A percentile compares a stretch with the other conserved stretches of the same genome.
Evolutionary conservation across 2,329 filamentous ascomycete genomes (phyloP).

Genomic region (Beauveria asiatica): DNA sequence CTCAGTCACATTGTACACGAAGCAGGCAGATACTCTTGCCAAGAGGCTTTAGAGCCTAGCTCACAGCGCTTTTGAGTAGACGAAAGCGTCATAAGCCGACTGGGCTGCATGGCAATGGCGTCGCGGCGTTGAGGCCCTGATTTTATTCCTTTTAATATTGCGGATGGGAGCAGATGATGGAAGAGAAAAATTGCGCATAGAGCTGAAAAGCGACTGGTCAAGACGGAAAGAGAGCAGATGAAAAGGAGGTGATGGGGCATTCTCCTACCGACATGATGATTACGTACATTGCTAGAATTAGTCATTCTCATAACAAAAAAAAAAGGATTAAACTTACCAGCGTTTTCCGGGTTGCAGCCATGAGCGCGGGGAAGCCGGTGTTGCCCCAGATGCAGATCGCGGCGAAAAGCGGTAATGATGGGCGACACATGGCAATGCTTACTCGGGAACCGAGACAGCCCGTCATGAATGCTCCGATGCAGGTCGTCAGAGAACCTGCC

Average conservation of each 20-base stretch:
- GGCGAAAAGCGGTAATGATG: neutral
- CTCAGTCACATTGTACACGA: neutral
- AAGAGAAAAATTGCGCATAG: neutral
- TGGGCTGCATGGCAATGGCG: constrained; percentile 31
- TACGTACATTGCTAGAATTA: constrained; percentile 8
- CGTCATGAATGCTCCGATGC: neutral
- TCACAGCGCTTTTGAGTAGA: neutral
- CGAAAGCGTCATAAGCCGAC: constrained; percentile 3
- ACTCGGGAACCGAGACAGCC: neutral
- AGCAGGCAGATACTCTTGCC: constrained; percentile 1
- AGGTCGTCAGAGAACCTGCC: neutral
- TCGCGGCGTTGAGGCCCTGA: constrained; percentile 31
- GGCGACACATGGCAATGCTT: neutral
- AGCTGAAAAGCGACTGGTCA: neutral
- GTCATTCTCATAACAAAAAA: neutral
- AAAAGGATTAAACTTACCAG: neutral
- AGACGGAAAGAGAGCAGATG: neutral
- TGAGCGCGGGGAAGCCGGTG: neutral
- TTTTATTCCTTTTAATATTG: constrained; percentile 7
- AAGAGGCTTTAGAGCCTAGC: neutral
- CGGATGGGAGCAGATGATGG: neutral
- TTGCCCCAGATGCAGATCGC: neutral
- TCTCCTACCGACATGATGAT: neutral
- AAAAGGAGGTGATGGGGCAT: neutral
- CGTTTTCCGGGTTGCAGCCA: neutral